A percentile compares a stretch with the other conserved stretches of the same genome.
Conservation (phyloP, 352 stramenopile species). For the Phytophthora kernoviae region DNA sequence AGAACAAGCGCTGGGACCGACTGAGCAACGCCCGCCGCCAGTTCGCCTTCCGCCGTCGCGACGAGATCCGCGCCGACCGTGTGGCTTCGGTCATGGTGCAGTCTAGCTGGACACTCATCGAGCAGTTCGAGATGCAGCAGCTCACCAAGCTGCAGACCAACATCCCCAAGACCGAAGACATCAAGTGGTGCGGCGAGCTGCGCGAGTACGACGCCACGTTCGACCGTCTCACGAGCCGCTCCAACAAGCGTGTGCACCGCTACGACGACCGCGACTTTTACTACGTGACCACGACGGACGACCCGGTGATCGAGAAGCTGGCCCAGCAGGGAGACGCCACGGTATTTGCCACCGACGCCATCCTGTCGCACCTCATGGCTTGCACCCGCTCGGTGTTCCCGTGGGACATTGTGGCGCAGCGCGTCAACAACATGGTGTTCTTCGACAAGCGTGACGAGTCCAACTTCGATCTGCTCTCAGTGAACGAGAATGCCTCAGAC, state of each 20-base stretch:
- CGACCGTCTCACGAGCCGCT: slow-evolving; percentile 92
- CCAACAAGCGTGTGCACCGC: slow-evolving; percentile 76
- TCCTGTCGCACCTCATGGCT: slow-evolving; percentile 97
- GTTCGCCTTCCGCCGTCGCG: slow-evolving; percentile 61
- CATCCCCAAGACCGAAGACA: slow-evolving; percentile 85
- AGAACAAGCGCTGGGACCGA: slow-evolving; percentile 86
- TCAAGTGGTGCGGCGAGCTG: slow-evolving; percentile 95
- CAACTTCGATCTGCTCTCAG: slow-evolving; percentile 94
- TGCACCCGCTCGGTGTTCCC: slow-evolving; percentile 95
- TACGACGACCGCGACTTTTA: slow-evolving; percentile 95
- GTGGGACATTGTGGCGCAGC: slow-evolving; percentile 96
- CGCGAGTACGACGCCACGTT: slow-evolving; percentile 95
- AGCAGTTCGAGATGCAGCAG: slow-evolving; percentile 97
- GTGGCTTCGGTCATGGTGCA: slow-evolving; percentile 92
- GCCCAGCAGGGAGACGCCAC: slow-evolving; percentile 90
- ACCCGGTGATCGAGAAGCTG: slow-evolving; percentile 95
- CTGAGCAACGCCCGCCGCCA: slow-evolving; percentile 78
- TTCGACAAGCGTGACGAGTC: slow-evolving; percentile 97
- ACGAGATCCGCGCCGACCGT: slow-evolving; percentile 84
- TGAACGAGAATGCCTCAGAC: slow-evolving; percentile 95
- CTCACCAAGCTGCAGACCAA: slow-evolving; percentile 95
- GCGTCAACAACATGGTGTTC: slow-evolving; percentile 95
- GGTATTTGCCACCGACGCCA: slow-evolving; percentile 97
- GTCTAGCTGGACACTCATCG: slow-evolving; percentile 92
- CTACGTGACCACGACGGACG: slow-evolving; percentile 96